phyloP scores from a whole-genome alignment of 768 basidiomycete species.

The Candolleomyces eurysporus region DNA sequence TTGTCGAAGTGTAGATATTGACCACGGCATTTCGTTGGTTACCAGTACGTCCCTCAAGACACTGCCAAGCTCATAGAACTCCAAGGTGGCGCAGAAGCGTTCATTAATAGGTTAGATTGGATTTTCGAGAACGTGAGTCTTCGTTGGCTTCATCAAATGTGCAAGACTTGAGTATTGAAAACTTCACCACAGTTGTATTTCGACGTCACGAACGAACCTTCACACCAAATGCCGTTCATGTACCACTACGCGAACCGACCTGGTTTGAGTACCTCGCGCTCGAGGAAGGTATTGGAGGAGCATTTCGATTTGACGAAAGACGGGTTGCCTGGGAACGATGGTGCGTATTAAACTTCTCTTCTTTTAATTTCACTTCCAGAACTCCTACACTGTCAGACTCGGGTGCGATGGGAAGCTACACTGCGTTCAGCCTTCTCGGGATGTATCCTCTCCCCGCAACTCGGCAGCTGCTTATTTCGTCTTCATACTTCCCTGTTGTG shows the following conservation, averaged over 20 bases:
- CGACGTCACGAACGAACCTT: constrained; percentile 62
- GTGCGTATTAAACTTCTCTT: constrained; percentile 26
- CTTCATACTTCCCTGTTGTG: constrained; percentile 59
- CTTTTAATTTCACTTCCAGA: no score
- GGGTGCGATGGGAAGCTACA: constrained; percentile 67
- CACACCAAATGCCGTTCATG: constrained; percentile 69
- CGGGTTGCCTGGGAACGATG: constrained; percentile 66
- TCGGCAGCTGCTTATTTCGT: constrained; percentile 55
- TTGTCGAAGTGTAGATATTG: no score
- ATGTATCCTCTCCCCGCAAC: constrained; percentile 66
- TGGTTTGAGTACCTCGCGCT: constrained; percentile 56
- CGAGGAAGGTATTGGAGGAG: constrained; percentile 52
- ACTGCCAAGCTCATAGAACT: constrained; percentile 59
- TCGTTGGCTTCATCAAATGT: not conserved
- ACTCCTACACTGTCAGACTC: constrained; percentile 15
- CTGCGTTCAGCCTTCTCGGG: constrained; percentile 55
- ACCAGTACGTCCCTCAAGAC: constrained; percentile 63
- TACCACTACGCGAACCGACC: constrained; percentile 66
- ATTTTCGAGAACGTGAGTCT: constrained; percentile 49
- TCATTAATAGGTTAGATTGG: constrained; percentile 54
- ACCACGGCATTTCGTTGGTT: no score
- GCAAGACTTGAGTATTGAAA: no score
- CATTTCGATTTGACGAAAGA: constrained; percentile 54
- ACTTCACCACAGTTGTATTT: constrained; percentile 36
- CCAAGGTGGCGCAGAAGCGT: constrained; percentile 55